These are phyloP conservation scores for Tricholomella constricta DNA, from an alignment of 768 basidiomycete species.

Conservation along the genomic window DNA sequence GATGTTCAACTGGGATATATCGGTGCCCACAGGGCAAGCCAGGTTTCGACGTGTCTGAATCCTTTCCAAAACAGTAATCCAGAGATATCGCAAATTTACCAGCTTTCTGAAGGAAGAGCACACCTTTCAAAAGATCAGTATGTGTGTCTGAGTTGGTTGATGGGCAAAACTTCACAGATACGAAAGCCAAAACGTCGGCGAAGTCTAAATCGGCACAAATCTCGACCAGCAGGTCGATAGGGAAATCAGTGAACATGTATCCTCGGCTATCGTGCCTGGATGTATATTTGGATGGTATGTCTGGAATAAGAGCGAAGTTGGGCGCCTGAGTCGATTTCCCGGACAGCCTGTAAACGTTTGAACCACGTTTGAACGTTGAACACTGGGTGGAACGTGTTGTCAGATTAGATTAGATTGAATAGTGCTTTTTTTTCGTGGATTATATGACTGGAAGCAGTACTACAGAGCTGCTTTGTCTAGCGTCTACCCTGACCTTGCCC, in stretches of 20 bases:
- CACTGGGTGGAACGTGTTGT: no score
- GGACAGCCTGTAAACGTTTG: no score
- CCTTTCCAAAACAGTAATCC: constrained; percentile 14
- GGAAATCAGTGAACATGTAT: background rate
- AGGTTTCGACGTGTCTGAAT: constrained; percentile 1
- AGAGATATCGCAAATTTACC: constrained; percentile 9
- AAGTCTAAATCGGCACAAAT: constrained; percentile 11
- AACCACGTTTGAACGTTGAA: no score
- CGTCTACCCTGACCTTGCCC: no score
- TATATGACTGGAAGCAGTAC: no score
- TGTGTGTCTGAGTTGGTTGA: background rate
- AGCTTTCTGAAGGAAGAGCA: constrained; percentile 15
- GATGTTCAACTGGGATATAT: constrained; percentile 9
- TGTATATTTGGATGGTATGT: no score
- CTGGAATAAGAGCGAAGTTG: no score
- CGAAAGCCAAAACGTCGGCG: constrained; percentile 11
- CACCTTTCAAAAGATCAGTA: constrained; percentile 4
- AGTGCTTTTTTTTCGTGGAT: no score
- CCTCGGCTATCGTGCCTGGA: no score
- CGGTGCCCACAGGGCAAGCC: constrained; percentile 10
- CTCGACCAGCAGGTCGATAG: constrained; percentile 8
- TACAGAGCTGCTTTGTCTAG: no score
- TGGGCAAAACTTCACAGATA: constrained; percentile 2
- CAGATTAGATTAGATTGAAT: no score
- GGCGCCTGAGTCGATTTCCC: no score